Evolutionary conservation across 108 stramenopile species (phyloP).

Genomic region (Cyclotella atomus): DNA sequence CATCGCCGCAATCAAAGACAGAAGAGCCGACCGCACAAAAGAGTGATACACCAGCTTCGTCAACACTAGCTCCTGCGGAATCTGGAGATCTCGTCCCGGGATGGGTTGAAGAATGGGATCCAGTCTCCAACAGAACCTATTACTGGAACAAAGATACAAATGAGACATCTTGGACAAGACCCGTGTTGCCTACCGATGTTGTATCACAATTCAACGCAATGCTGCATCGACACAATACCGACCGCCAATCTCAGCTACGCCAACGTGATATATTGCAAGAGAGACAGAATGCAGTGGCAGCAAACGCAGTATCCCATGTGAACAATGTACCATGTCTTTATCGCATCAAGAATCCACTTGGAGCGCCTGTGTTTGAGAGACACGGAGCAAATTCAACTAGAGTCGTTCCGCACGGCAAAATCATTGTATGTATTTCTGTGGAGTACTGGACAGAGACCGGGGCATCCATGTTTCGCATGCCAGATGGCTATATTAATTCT

Average conservation of each 20-base stretch:
- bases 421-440: conserved; percentile 26
- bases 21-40: neutral
- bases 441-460: conserved; percentile 33
- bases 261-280: neutral
- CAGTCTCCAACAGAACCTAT: conserved; percentile 3
- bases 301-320: neutral
- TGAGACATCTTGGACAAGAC: conserved; percentile 30
- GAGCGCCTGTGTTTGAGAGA: conserved; percentile 24
- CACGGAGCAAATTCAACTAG: conserved; percentile 8
- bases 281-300: neutral
- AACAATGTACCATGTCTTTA: conserved; percentile 38
- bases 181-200: neutral
- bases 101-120: conserved; percentile 10
- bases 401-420: conserved; percentile 32
- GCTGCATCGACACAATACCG: neutral
- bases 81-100: neutral
- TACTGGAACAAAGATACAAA: conserved; percentile 8
- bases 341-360: conserved; percentile 24
- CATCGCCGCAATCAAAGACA: neutral
- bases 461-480: conserved; percentile 28
- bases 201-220: neutral
- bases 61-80: neutral
- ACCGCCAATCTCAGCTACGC: neutral
- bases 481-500: conserved; percentile 31
- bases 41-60: neutral